phyloP scores from a whole-genome alignment of 2,329 filamentous ascomycete genomes.

The Seiridium unicorne region DNA sequence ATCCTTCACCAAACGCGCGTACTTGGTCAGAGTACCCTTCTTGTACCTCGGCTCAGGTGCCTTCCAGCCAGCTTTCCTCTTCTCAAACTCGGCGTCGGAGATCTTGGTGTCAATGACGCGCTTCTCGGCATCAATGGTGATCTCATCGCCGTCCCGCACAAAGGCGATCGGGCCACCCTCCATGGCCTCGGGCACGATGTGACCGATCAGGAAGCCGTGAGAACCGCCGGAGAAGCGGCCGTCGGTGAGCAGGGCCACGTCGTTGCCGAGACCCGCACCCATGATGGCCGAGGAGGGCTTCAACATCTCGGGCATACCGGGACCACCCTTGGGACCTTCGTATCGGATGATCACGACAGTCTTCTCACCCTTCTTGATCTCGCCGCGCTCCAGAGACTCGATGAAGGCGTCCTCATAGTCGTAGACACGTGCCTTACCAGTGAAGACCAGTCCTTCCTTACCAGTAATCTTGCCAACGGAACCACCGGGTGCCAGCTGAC shows the following conservation, averaged over 20 bases:
- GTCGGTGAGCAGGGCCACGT: constrained; percentile 73
- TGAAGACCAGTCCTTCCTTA: constrained; percentile 85
- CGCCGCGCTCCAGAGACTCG: constrained; percentile 69
- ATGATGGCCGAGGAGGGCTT: constrained; percentile 92
- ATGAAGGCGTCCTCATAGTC: constrained; percentile 83
- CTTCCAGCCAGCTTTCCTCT: constrained; percentile 59
- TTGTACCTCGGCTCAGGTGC: constrained; percentile 56
- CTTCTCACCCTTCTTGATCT: constrained; percentile 83
- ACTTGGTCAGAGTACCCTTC: constrained; percentile 70
- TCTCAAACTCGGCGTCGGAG: constrained; percentile 60
- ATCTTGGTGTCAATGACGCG: constrained; percentile 67
- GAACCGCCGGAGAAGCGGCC: constrained; percentile 77
- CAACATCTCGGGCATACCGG: constrained; percentile 93
- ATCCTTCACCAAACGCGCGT: constrained; percentile 58
- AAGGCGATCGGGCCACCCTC: constrained; percentile 83
- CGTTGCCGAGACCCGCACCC: constrained; percentile 79
- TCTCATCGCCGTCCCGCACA: constrained; percentile 75
- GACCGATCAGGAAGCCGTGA: constrained; percentile 84
- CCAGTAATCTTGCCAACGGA: constrained; percentile 93
- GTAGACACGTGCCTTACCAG: constrained; percentile 78
- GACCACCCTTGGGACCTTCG: constrained; percentile 89
- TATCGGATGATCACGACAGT: constrained; percentile 90
- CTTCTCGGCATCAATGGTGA: constrained; percentile 80
- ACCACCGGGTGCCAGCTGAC: constrained; percentile 81
- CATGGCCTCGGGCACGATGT: constrained; percentile 84